Conservation (phyloP, 257 asterid genomes). For the Nicotiana sylvestris region DNA sequence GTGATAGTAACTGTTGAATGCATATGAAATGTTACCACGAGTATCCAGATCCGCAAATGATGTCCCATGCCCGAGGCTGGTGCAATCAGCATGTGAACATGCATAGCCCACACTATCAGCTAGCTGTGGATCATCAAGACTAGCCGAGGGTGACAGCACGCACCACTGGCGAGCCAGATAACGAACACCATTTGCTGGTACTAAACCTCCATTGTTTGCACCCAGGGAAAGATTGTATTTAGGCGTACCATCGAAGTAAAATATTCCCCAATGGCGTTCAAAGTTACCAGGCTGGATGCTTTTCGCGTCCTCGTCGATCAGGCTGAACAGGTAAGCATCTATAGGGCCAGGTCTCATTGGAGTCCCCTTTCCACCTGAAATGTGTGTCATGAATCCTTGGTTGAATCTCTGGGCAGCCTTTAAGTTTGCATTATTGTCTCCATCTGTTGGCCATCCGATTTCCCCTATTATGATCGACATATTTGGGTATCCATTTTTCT, state of each 20-base stretch:
- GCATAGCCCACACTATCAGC: conserved; percentile 56
- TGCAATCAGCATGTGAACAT: conserved; percentile 61
- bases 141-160: conserved; percentile 43
- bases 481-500: conserved; percentile 52
- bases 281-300: conserved; percentile 76
- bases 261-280: conserved; percentile 88
- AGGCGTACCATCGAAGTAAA: conserved; percentile 54
- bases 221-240: conserved; percentile 61
- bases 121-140: conserved; percentile 43
- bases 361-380: conserved; percentile 44
- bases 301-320: conserved; percentile 68
- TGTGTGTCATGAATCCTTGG: conserved; percentile 59
- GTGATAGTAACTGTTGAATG: conserved; percentile 73
- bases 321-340: conserved; percentile 68
- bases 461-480: conserved; percentile 60
- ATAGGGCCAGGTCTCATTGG: conserved; percentile 68
- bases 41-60: conserved; percentile 51
- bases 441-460: conserved; percentile 85
- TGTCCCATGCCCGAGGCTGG: conserved; percentile 54
- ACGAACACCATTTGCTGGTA: conserved; percentile 38
- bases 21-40: conserved; percentile 48
- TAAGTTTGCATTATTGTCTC: conserved; percentile 44
- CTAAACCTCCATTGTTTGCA: conserved; percentile 32
- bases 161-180: conserved; percentile 58
- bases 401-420: conserved; percentile 59